Percentiles rank a stretch among this genome's conserved stretches.
phyloP scores from a whole-genome alignment of 345 rosid species.

The Litchi chinensis region DNA sequence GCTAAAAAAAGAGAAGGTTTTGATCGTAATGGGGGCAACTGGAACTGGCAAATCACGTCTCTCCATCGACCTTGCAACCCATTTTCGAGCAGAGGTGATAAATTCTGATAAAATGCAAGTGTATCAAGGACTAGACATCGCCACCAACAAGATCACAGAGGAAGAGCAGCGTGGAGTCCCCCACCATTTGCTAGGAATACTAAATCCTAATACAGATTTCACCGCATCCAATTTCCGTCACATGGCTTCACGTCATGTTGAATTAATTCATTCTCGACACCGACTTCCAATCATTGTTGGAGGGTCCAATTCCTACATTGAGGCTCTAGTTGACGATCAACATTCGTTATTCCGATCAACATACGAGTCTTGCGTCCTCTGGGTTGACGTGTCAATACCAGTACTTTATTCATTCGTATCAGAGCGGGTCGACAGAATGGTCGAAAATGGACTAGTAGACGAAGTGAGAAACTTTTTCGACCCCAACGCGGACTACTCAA shows the following conservation, averaged over 20 bases:
- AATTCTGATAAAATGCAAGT: conserved; percentile 83
- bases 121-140: conserved; percentile 60
- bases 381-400: conserved; percentile 73
- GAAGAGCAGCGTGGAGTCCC: conserved; percentile 63
- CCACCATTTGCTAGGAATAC: conserved; percentile 72
- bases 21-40: conserved; percentile 76
- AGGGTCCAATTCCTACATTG: conserved; percentile 77
- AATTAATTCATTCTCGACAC: conserved; percentile 50
- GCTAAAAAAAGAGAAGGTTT: conserved; percentile 60
- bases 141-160: conserved; percentile 64
- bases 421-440: conserved; percentile 77
- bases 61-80: conserved; percentile 71
- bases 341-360: conserved; percentile 36
- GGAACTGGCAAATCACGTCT: conserved; percentile 87
- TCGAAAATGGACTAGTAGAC: conserved; percentile 61
- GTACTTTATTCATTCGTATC: conserved; percentile 48
- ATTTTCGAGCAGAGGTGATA: conserved; percentile 63
- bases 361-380: conserved; percentile 68
- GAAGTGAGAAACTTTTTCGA: conserved; percentile 58
- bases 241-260: conserved; percentile 44
- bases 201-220: conserved; percentile 48
- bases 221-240: conserved; percentile 49
- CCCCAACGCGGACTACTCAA: conserved; percentile 36
- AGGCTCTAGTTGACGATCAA: conserved; percentile 51
- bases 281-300: conserved; percentile 74